Evolutionary conservation across 768 basidiomycete genomes (phyloP).

Genomic region (Pisolithus orientalis): DNA sequence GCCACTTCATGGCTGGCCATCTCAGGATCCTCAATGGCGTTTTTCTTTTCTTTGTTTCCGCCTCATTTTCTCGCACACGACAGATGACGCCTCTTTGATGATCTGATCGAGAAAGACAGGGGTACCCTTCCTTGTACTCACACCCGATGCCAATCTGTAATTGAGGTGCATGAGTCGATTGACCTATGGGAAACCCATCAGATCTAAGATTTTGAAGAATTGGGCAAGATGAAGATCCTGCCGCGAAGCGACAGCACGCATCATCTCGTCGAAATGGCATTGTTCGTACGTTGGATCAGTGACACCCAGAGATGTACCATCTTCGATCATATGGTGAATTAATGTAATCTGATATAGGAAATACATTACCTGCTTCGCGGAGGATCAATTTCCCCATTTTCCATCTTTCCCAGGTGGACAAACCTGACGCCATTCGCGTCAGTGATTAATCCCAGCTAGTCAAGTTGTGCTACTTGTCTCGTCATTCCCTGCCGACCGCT

Average conservation of each 20-base stretch:
- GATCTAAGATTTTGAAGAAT: constrained; percentile 45
- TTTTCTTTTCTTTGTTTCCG: constrained; percentile 86
- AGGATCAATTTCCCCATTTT: constrained; percentile 88
- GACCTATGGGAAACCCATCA: constrained; percentile 90
- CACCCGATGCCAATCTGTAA: constrained; percentile 87
- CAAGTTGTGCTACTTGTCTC: constrained; percentile 61
- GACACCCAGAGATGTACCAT: constrained; percentile 59
- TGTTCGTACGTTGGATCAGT: constrained; percentile 72
- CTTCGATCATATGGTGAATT: constrained; percentile 33
- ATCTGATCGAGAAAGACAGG: constrained; percentile 95
- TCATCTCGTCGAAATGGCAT: constrained; percentile 88
- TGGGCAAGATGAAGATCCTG: constrained; percentile 86
- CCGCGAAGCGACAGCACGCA: constrained; percentile 85
- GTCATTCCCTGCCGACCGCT: constrained; percentile 68
- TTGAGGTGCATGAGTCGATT: constrained; percentile 79
- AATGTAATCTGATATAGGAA: neutral
- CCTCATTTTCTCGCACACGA: constrained; percentile 96
- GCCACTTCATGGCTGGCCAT: constrained; percentile 75
- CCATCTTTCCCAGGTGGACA: constrained; percentile 78
- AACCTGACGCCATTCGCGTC: constrained; percentile 79
- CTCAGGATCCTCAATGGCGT: constrained; percentile 82
- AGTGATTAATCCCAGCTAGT: constrained; percentile 68
- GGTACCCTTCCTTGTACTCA: constrained; percentile 91
- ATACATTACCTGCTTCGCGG: constrained; percentile 67
- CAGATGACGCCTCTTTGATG: constrained; percentile 75